These are phyloP conservation scores for Cerrena zonata DNA, from an alignment of 1,284 basidiomycete species.

Conservation along the genomic window DNA sequence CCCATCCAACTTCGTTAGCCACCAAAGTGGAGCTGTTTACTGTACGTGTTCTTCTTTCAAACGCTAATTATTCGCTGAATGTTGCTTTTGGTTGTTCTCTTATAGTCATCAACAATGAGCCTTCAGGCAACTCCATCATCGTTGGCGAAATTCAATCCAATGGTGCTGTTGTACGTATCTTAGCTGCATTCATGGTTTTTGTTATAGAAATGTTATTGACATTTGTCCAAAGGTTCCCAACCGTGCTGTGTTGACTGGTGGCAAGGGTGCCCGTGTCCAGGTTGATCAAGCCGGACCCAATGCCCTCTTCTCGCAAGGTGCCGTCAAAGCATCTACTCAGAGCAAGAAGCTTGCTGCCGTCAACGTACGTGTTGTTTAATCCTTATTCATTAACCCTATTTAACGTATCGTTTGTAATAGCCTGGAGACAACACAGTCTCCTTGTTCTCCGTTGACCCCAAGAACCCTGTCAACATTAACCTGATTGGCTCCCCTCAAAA, in stretches of 20 bases:
- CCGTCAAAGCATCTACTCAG: slow-evolving; percentile 37
- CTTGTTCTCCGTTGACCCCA: slow-evolving; percentile 39
- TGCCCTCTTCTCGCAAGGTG: slow-evolving; percentile 42
- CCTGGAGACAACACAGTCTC: slow-evolving; percentile 44
- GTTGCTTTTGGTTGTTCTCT: not conserved
- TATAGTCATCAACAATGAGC: slow-evolving; percentile 4
- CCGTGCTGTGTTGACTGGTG: slow-evolving; percentile 30
- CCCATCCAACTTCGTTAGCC: not conserved
- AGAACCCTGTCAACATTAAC: slow-evolving; percentile 33
- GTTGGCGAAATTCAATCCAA: not conserved
- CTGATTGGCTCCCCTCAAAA: slow-evolving; percentile 38
- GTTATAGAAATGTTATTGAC: not conserved
- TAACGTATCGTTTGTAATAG: slow-evolving; percentile 22
- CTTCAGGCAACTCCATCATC: slow-evolving; percentile 3
- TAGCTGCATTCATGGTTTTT: not conserved
- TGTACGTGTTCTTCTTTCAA: not conserved
- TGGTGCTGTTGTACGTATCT: not conserved
- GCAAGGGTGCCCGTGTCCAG: slow-evolving; percentile 37
- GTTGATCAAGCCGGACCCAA: slow-evolving; percentile 34
- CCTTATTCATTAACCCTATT: too few relatives aligned
- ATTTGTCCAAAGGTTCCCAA: not conserved
- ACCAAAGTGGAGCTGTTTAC: not conserved
- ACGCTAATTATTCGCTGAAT: not conserved
- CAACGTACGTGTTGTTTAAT: slow-evolving; percentile 35
- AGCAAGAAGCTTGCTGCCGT: slow-evolving; percentile 38